A percentile compares a stretch with the other conserved stretches of the same genome.
phyloP scores from a whole-genome alignment of 306 rosid species.

The Cucumis cinereus region DNA sequence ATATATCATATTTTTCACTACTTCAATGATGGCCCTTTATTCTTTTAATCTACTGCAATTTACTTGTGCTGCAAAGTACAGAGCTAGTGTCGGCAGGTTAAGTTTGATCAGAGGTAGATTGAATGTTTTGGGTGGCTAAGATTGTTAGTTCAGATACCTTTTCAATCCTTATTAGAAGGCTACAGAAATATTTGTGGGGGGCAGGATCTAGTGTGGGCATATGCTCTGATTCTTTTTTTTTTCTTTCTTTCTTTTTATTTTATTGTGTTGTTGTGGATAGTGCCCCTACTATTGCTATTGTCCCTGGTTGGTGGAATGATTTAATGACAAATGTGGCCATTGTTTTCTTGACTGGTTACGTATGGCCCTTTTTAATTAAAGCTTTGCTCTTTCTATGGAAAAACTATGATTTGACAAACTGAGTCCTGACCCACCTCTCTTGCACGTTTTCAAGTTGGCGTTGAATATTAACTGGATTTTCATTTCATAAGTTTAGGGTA shows the following conservation, averaged over 20 bases:
- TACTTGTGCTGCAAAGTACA: neutral
- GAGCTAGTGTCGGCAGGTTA: constrained; percentile 46
- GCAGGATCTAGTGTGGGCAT: constrained; percentile 18
- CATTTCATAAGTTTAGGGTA: neutral
- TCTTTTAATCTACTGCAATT: neutral
- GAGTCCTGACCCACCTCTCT: neutral
- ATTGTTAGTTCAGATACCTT: constrained; percentile 11
- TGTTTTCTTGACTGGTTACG: constrained; percentile 2
- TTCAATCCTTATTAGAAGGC: constrained; percentile 4
- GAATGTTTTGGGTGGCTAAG: constrained; percentile 4
- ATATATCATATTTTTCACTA: neutral
- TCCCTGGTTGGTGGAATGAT: constrained; percentile 14
- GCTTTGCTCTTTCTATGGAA: constrained; percentile 1
- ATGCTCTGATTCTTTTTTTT: constrained; percentile 8
- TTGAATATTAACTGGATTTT: neutral
- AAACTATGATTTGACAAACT: constrained; percentile 13
- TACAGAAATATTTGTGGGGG: constrained; percentile 11
- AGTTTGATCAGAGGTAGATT: constrained; percentile 10
- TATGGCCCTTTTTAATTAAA: constrained; percentile 20
- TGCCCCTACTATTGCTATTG: neutral
- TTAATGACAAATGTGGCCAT: constrained; percentile 10
- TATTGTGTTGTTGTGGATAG: neutral
- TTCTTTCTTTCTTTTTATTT: neutral
- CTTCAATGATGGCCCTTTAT: neutral
- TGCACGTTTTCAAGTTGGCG: constrained; percentile 3